Conservation (phyloP, 495 filamentous ascomycete species). For the Pyrenopolyporus hunteri region DNA sequence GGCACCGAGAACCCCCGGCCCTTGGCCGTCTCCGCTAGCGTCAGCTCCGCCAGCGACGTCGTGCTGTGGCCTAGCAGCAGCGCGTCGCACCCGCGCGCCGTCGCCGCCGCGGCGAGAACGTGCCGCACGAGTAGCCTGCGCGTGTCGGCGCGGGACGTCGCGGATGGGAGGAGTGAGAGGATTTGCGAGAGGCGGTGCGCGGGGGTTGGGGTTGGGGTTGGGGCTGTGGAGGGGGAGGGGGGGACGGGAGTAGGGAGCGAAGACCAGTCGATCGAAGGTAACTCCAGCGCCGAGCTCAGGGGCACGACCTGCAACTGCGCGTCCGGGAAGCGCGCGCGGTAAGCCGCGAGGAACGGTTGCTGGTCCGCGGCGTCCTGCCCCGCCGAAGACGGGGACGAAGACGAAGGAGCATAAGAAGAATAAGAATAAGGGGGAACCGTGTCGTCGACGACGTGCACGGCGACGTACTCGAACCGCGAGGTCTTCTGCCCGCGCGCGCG, state of each 20-base stretch:
- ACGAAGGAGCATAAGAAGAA: background rate
- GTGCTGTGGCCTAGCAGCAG: constrained; percentile 87
- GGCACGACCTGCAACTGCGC: constrained; percentile 61
- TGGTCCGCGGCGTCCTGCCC: background rate
- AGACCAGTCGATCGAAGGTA: constrained; percentile 50
- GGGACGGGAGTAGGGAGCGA: constrained; percentile 41
- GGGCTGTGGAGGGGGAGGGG: constrained; percentile 40
- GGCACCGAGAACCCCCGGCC: constrained; percentile 83
- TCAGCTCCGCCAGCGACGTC: constrained; percentile 83
- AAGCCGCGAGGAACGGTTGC: constrained; percentile 15
- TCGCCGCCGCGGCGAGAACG: constrained; percentile 70
- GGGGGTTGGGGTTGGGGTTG: constrained; percentile 21
- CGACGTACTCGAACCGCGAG: constrained; percentile 67
- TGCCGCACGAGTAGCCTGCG: constrained; percentile 69
- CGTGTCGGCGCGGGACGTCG: constrained; percentile 79
- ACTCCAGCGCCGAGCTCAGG: constrained; percentile 62
- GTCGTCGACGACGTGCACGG: constrained; percentile 67
- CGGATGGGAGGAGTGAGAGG: constrained; percentile 64
- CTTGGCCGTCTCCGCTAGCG: constrained; percentile 86
- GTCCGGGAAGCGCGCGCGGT: constrained; percentile 60
- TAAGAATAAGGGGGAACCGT: background rate
- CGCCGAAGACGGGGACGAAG: constrained; percentile 6
- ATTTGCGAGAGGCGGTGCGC: constrained; percentile 58
- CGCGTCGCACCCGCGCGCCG: constrained; percentile 62
- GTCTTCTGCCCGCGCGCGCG: constrained; percentile 58